A percentile compares a stretch with the other conserved stretches of the same genome.
These are phyloP conservation scores for Amaranthus palmeri DNA, from an alignment of 148 eudicot genomes.

Conservation along the genomic window DNA sequence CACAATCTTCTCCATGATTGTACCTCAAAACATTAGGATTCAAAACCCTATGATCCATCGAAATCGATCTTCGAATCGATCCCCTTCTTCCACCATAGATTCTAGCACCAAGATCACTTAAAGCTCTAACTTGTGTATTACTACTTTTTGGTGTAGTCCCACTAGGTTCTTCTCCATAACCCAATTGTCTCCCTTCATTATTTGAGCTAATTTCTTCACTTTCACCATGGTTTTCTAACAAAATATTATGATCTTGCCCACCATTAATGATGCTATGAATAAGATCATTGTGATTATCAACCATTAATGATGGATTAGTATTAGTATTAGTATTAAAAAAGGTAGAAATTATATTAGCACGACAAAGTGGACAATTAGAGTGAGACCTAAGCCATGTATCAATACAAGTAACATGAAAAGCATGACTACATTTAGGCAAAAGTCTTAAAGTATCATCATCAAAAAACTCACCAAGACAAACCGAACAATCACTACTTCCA, in stretches of 20 bases:
- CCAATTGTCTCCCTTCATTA: constrained; percentile 11
- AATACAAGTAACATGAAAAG: constrained; percentile 72
- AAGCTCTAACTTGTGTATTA: constrained; percentile 14
- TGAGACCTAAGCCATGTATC: constrained; percentile 85
- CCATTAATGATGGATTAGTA: background rate
- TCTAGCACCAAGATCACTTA: constrained; percentile 26
- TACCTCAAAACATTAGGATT: constrained; percentile 28
- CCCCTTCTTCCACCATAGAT: constrained; percentile 18
- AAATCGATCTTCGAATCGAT: constrained; percentile 49
- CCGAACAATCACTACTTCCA: constrained; percentile 49
- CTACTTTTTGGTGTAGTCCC: constrained; percentile 6
- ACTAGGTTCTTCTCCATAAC: background rate
- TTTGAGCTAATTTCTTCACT: constrained; percentile 15
- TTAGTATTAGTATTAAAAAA: constrained; percentile 6
- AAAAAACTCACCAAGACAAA: constrained; percentile 67
- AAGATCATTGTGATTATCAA: constrained; percentile 1
- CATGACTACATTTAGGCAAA: constrained; percentile 80
- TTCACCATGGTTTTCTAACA: constrained; percentile 6
- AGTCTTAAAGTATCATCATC: constrained; percentile 61
- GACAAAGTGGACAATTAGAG: constrained; percentile 81
- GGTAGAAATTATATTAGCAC: constrained; percentile 44
- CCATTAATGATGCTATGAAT: background rate
- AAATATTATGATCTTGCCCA: background rate
- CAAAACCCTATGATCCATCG: constrained; percentile 50
- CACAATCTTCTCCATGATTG: constrained; percentile 29